Base-by-base conservation (phyloP, 2,329 filamentous ascomycete species). In the Stenocarpella maydis region DNA sequence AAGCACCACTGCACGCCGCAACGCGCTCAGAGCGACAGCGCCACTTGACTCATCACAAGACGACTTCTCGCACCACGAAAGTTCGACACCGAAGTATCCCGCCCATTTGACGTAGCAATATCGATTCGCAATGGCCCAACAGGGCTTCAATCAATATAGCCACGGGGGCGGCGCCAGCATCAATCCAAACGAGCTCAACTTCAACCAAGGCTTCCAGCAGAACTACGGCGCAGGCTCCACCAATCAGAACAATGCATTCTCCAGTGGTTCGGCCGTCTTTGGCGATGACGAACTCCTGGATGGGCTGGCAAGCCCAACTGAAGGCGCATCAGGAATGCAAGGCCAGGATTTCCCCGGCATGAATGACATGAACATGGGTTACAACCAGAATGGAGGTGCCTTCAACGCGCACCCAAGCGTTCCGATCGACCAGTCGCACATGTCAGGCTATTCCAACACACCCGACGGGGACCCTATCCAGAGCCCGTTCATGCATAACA, bases 401-500 rank as follows among this genome's bases (percentile, higher is more conserved):
- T 90, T 88, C 74, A 74, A 75, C 4, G 77, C 81, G 4, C 86
- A 91, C 69, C 90, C 91, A 69, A 85, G 84, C 41, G 79, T 91
- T 45, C 87, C 89, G 70, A 87, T 91, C 75, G 90, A 92, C 73
- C 88, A 90, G 71, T 83, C 87, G 58, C 90, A 92, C 69, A 90
- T 94, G 77, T 91, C 92, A 76, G 89, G 93, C 71, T 98, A 92
- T 80, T 97, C 95, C 24, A 93, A 93, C 78, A 97, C 95, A 2
- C 95, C 95, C 4, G 95, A 98, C 71, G 94, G 94, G 65, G 92
- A 94, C 65, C 94, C 95, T 7, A 95, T 97, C 71, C 93, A 97
- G 77, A 98, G 94, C 75, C 95, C 95, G 0, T 98, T 94, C 76
- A 87, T 92, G 50, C 88, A 92, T 74, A 90, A 87, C 76, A 96